Evolutionary conservation across 176 grass and related monocot genomes (phyloP).

Genomic region (Puya raimondii): DNA sequence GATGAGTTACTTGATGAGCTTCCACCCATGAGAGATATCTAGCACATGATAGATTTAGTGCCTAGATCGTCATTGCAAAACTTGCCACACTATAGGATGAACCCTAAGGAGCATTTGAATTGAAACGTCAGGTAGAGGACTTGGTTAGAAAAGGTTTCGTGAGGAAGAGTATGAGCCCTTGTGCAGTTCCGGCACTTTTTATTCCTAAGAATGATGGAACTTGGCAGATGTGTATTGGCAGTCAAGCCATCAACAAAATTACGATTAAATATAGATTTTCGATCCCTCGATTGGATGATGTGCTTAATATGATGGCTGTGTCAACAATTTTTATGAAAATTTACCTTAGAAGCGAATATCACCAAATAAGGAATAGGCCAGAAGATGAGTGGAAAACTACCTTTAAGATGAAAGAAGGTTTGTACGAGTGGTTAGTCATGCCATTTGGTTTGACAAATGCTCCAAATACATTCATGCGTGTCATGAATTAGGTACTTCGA

Average conservation of each 20-base stretch:
- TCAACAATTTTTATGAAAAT: not conserved
- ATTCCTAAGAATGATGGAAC: no score
- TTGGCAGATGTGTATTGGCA: not conserved
- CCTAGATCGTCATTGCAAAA: no score
- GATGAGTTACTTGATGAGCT: no score
- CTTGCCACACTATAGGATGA: no score
- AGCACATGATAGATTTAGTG: no score
- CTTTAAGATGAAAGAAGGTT: not conserved
- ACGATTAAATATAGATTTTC: not conserved
- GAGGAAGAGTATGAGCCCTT: no score
- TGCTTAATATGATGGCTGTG: not conserved
- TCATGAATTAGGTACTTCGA: no score
- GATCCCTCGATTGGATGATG: not conserved
- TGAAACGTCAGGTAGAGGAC: no score
- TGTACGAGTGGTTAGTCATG: not conserved
- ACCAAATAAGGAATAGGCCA: not conserved
- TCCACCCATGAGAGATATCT: no score
- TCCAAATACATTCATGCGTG: not conserved
- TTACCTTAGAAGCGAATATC: not conserved
- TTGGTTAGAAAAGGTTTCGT: no score
- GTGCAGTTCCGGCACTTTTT: no score
- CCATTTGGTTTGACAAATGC: not conserved
- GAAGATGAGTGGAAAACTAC: not conserved
- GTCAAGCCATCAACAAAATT: not conserved
- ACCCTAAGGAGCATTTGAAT: no score